A percentile compares a stretch with the other conserved stretches of the same genome.
These are phyloP conservation scores for Fusarium phyllophilum DNA, from an alignment of 2,329 filamentous ascomycete genomes.

Conservation along the genomic window DNA sequence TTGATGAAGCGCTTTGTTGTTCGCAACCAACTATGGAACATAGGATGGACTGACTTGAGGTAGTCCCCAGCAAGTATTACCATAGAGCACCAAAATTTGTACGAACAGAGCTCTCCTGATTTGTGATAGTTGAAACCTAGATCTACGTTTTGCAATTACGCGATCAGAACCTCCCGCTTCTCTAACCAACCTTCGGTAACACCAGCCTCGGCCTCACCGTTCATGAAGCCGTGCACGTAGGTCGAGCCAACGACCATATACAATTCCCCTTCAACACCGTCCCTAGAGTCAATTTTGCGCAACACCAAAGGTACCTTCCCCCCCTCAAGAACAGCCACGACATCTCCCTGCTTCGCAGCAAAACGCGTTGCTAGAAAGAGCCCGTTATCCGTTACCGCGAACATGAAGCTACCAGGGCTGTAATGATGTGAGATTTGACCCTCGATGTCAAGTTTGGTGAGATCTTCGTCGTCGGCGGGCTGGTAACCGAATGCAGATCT, in stretches of 20 bases:
- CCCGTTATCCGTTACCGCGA: not conserved
- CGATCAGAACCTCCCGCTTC: constrained; percentile 6
- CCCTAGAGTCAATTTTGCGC: not conserved
- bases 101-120: not conserved
- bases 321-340: constrained; percentile 18
- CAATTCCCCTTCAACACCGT: rapidly evolving
- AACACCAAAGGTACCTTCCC: constrained; percentile 19
- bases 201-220: not conserved
- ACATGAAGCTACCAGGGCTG: not conserved
- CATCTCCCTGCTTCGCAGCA: not conserved
- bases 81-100: too few relatives aligned
- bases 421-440: not conserved
- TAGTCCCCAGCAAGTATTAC: rapidly evolving
- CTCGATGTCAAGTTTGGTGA: not conserved
- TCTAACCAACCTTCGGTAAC: not conserved
- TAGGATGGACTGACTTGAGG: rapidly evolving
- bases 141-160: not conserved
- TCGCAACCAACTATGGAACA: rapidly evolving
- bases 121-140: rapidly evolving
- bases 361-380: constrained; percentile 3
- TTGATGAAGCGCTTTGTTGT: rapidly evolving
- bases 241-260: constrained; percentile 13
- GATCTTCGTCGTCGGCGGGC: not conserved
- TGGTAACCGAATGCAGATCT: not conserved
- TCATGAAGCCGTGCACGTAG: constrained; percentile 32